Conservation (phyloP, 1,139 yeast genomes). For the Hansenula lynferdii region DNA sequence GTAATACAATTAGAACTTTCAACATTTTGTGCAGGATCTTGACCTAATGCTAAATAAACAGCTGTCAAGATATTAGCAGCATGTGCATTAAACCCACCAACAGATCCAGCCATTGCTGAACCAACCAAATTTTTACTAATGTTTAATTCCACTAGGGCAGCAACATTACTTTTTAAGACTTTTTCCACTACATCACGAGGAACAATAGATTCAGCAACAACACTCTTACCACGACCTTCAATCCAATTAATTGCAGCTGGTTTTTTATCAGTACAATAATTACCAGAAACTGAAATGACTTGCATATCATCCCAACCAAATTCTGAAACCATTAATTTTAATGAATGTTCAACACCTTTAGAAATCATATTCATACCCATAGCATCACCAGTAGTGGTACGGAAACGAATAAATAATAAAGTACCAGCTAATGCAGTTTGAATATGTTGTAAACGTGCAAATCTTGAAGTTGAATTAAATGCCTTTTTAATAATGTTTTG, state of each 20-base stretch:
- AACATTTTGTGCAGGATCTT: conserved; percentile 98
- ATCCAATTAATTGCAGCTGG: conserved; percentile 99
- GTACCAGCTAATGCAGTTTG: conserved; percentile 97
- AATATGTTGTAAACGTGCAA: conserved; percentile 87
- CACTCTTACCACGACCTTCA: conserved; percentile 97
- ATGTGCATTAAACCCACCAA: conserved; percentile 98
- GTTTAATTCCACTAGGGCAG: conserved; percentile 87
- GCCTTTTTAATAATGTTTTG: conserved; percentile 78
- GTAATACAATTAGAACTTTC: conserved; percentile 98
- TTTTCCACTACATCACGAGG: conserved; percentile 76
- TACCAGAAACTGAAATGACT: conserved; percentile 90
- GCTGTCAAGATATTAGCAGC: conserved; percentile 97
- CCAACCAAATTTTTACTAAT: conserved; percentile 88
- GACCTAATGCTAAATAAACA: conserved; percentile 91
- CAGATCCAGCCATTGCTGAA: conserved; percentile 97
- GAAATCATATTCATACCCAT: conserved; percentile 99
- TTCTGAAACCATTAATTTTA: conserved; percentile 79
- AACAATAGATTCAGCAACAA: conserved; percentile 94
- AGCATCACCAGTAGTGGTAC: conserved; percentile 98
- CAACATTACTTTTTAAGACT: conserved; percentile 88
- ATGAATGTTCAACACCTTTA: conserved; percentile 89
- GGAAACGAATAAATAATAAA: conserved; percentile 79
- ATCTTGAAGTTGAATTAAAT: conserved; percentile 93
- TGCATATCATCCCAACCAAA: conserved; percentile 95
- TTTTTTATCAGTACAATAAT: conserved; percentile 95